Conservation (phyloP, 2,329 filamentous ascomycete genomes). For the Ustulina deusta region DNA sequence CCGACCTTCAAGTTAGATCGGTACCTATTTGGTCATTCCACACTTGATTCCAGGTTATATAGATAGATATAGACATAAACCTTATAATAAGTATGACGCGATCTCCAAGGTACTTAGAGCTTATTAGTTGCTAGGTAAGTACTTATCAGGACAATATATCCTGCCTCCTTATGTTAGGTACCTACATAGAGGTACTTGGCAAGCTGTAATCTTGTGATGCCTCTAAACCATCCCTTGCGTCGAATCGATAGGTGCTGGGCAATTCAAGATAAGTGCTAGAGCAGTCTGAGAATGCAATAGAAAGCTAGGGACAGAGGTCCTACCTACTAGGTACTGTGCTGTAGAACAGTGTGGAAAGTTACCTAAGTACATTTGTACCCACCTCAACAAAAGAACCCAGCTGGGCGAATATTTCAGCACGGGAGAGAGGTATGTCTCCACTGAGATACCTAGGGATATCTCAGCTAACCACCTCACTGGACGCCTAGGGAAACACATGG, state of each 20-base stretch:
- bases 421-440: conserved; percentile 21
- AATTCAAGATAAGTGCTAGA: neutral
- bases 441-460: conserved; percentile 7
- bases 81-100: too few relatives aligned
- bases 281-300: conserved; percentile 14
- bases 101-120: too few relatives aligned
- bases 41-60: too few relatives aligned
- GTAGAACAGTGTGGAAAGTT: conserved; percentile 1
- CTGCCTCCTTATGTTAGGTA: too few relatives aligned
- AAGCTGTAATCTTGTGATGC: neutral
- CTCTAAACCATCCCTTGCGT: conserved; percentile 10
- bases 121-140: too few relatives aligned
- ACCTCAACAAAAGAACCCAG: conserved; percentile 21
- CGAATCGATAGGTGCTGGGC: conserved; percentile 2
- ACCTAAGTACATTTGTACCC: conserved; percentile 9
- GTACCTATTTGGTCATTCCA: too few relatives aligned
- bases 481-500: conserved; percentile 40
- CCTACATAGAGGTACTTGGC: too few relatives aligned
- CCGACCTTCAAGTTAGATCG: too few relatives aligned
- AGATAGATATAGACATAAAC: too few relatives aligned
- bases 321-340: neutral
- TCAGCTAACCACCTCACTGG: conserved; percentile 24
- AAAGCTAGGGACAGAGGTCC: neutral
- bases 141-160: too few relatives aligned
- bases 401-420: conserved; percentile 42